These are phyloP conservation scores for Acer campestre DNA, from an alignment of 345 rosid genomes.

Conservation along the genomic window DNA sequence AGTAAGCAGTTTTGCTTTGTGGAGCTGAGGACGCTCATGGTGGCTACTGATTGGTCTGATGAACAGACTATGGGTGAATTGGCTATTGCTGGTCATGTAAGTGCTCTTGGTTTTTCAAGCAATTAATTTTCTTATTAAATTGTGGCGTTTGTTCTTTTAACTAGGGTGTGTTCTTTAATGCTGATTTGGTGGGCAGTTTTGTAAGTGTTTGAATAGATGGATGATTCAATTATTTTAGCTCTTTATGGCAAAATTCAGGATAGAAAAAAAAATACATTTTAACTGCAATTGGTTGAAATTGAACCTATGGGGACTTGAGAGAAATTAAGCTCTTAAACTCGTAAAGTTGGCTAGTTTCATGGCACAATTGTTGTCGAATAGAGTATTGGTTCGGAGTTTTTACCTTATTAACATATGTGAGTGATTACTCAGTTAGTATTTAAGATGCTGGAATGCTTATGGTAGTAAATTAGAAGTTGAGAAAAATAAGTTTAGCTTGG, in stretches of 20 bases:
- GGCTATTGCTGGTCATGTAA: constrained; percentile 95
- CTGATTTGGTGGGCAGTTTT: neutral
- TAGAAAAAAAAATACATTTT: neutral
- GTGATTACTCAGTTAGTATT: neutral
- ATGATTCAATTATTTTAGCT: neutral
- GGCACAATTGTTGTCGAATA: neutral
- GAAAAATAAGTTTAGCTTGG: neutral
- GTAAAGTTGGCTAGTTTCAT: neutral
- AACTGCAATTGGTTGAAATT: neutral
- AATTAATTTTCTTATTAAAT: neutral
- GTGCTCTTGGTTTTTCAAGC: constrained; percentile 24
- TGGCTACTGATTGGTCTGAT: constrained; percentile 93
- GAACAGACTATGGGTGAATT: constrained; percentile 73
- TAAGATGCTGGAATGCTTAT: neutral
- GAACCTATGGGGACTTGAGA: neutral
- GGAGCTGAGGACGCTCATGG: constrained; percentile 90
- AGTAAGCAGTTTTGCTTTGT: constrained; percentile 60
- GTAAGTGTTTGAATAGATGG: neutral
- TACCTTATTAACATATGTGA: neutral
- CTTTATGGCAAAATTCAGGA: neutral
- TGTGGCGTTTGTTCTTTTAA: neutral
- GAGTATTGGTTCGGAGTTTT: neutral
- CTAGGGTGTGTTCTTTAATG: neutral
- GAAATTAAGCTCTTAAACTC: neutral
- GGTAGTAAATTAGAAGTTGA: neutral